Base-by-base conservation (phyloP, 345 rosid species). In the Laguncularia racemosa region DNA sequence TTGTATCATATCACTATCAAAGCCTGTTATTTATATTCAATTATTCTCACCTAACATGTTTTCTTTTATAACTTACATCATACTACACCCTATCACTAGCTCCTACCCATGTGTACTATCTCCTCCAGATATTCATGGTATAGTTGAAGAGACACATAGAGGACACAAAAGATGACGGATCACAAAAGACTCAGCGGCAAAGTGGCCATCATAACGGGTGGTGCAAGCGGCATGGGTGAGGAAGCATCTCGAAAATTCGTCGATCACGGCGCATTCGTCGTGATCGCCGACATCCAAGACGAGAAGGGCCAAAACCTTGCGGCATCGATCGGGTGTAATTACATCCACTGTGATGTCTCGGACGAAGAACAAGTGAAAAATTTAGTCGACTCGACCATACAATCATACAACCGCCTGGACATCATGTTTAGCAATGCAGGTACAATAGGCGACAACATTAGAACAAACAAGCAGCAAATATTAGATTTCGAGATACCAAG, bases 391-490 rank as follows among this genome's bases (percentile, higher is more conserved):
- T 60, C 60, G 44, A 74, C 77, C 2, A 66, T 66, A 12, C 40
- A 23, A 6, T 28, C 18, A 13, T 65, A 51, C 12, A 75, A 75
- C 14, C 18, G 33, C 15, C 58, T 78, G 0, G 77, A 78, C 51
- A 38, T 75, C 44, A 64, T 79, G 74, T 75, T 79, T 45, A 58
- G 78, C 76, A 79, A 75, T 19, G 84, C 78, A 0, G 81, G 81
- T 9, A 1, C 40, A 0, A 8, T 44, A 3, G 8, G n/a, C 6
- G 44, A 56, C 7, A 49, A 54, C 2, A 33, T 33, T 33, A 33
- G 1, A 33, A 6, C 40, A 33, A 0, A 4, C 9, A 6, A 33
- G 40, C 84, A 79, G 52, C 68, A 63, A 10, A 17, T 76, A 17
- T 67, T 70, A 33, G 38, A 47, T 12, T 62, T 62, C 15, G 58